Conservation (phyloP, 1,139 yeast species). For the Yamadazyma sp. region DNA sequence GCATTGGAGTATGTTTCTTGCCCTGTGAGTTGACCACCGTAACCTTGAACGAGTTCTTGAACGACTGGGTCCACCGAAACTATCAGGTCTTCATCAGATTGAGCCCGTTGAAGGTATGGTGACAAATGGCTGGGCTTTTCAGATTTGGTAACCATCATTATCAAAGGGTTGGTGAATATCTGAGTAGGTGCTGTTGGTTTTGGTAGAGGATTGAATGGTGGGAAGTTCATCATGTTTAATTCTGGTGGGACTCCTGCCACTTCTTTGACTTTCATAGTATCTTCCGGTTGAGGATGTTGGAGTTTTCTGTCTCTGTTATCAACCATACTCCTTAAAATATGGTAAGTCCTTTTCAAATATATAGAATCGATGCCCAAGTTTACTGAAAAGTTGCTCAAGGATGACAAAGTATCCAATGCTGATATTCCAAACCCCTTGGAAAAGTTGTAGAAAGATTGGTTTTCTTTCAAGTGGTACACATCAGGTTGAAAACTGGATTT, state of each 20-base stretch:
- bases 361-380: no score
- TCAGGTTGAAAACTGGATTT: background rate
- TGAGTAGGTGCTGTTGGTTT: conserved; percentile 18
- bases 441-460: conserved; percentile 20
- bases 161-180: conserved; percentile 8
- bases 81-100: conserved; percentile 10
- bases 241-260: conserved; percentile 21
- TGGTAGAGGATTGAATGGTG: conserved; percentile 26
- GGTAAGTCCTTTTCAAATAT: no score
- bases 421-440: conserved; percentile 18
- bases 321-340: no score
- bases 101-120: background rate
- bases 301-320: no score
- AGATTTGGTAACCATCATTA: conserved; percentile 13
- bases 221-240: conserved; percentile 27
- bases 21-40: conserved; percentile 3
- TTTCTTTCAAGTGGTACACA: conserved; percentile 15
- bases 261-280: no score
- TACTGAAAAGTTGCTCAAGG: no score
- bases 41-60: conserved; percentile 10
- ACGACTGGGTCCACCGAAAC: conserved; percentile 14
- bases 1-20: conserved; percentile 1
- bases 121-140: no score
- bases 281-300: no score
- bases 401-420: conserved; percentile 9